Base-by-base conservation (phyloP, 371 early-diverging fungal genomes). In the Batkoa obscura region DNA sequence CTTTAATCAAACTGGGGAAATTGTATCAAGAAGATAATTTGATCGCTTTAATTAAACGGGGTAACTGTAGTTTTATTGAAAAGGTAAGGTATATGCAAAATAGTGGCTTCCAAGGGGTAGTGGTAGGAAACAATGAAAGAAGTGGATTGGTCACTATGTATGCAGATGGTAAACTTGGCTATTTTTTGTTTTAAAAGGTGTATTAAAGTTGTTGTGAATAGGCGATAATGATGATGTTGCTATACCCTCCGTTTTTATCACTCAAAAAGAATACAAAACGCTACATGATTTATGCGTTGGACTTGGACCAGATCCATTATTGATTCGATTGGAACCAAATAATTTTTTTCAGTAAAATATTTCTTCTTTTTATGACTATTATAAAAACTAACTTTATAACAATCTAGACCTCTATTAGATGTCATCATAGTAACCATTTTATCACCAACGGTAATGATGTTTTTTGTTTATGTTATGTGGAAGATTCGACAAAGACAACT, bases 71-170 rank as follows among this genome's bases (percentile, higher is more conserved):
- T 1, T 92, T 94, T 65, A 73, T 82, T 39, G 82, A 85, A 3
- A 92, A 92, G 64, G 82, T 91, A 13, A 74, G 90, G 46, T 79
- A 79, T 51, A 87, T 91, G 90, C 90, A 93, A 68, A 63, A 60
- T 17, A 75, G 80, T 33, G 92, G 93, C 31, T 90, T 89, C 0
- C 69, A 71, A n/a, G 92, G 85, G 1, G 89, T 93, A 6, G 74
- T 87, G 10, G 86, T 93, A 2, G 94, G 94, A 31, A 90, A 90
- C 66, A 75, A 80, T 50, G 73, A 75, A 48, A 70, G 71, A 49
- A 69, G 73, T 48, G 76, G 80, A 46, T 79, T 88, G 58, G 74
- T 91, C 56, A 89, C 90, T 57, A 92, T 92, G 93, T 90, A 84
- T 68, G 80, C 90, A 30, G 74, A 79, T 50, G 78, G 81, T 77